Percentiles rank a stretch among this genome's conserved stretches.
Evolutionary conservation across 768 basidiomycete genomes (phyloP).

Genomic region (Ramaria rubella): DNA sequence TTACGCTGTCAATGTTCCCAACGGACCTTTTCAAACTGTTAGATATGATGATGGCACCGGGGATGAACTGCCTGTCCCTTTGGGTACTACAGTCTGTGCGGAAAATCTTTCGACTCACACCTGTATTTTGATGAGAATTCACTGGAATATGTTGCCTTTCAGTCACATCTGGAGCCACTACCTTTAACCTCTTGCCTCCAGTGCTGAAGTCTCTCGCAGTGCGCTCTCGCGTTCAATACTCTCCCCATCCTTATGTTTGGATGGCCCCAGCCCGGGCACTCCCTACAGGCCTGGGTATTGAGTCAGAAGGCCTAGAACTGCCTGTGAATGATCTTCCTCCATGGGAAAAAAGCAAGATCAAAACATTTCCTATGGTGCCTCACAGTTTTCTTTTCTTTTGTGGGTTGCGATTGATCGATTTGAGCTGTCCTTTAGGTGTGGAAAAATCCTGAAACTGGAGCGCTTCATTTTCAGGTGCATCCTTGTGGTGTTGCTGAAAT

Average conservation of each 20-base stretch:
- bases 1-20: conserved; percentile 69
- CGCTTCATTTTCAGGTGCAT: conserved; percentile 85
- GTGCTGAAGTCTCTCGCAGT: conserved; percentile 78
- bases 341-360: conserved; percentile 76
- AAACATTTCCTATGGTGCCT: conserved; percentile 59
- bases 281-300: conserved; percentile 79
- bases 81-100: conserved; percentile 83
- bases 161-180: conserved; percentile 59
- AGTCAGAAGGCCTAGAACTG: conserved; percentile 68
- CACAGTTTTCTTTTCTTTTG: neutral
- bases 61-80: conserved; percentile 73
- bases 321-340: conserved; percentile 59
- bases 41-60: conserved; percentile 85
- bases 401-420: neutral
- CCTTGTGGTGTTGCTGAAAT: conserved; percentile 69
- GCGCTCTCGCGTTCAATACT: conserved; percentile 65
- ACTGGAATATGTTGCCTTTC: neutral
- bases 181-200: conserved; percentile 72
- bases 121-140: neutral
- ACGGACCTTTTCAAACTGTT: conserved; percentile 54
- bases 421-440: conserved; percentile 47
- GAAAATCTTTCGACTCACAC: conserved; percentile 15
- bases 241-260: conserved; percentile 88
- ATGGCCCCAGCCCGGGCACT: conserved; percentile 72
- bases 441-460: conserved; percentile 86